These are phyloP conservation scores for Nasturtium officinale DNA, from an alignment of 345 rosid genomes.

Conservation along the genomic window DNA sequence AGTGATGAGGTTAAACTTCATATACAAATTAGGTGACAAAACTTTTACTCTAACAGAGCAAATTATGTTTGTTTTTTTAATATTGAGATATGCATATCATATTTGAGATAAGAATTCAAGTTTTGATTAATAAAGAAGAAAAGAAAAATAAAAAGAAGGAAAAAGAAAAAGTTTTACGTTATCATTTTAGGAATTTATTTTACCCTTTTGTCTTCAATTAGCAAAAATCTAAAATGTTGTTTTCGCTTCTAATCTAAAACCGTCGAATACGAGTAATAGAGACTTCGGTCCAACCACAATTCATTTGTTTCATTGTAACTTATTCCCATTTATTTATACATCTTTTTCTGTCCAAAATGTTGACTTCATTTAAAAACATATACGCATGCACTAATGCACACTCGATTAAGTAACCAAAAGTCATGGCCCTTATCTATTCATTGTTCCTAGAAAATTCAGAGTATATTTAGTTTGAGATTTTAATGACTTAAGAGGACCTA, in stretches of 20 bases:
- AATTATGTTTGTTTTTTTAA: not conserved
- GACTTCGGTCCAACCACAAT: slow-evolving; percentile 21
- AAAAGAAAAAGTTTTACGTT: not conserved
- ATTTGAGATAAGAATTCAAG: not conserved
- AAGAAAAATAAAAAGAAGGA: not conserved
- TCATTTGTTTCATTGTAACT: not conserved
- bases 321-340: not conserved
- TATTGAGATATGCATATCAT: not conserved
- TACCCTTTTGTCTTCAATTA: not conserved
- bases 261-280: slow-evolving; percentile 24
- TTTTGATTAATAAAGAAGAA: not conserved
- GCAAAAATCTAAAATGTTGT: not conserved
- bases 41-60: not conserved
- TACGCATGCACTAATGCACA: slow-evolving; percentile 26
- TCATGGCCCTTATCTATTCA: not conserved
- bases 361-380: not conserved
- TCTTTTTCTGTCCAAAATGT: not conserved
- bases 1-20: not conserved
- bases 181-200: not conserved
- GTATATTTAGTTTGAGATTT: not conserved
- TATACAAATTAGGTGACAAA: not conserved
- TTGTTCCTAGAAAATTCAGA: not conserved
- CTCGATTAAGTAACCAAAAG: not conserved
- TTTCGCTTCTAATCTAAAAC: slow-evolving; percentile 26
- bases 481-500: not conserved